Evolutionary conservation across 1,139 yeast species (phyloP), one percentile per base, ranked within the genome.

Genomic region (Saccharomyces hybrid): DNA sequence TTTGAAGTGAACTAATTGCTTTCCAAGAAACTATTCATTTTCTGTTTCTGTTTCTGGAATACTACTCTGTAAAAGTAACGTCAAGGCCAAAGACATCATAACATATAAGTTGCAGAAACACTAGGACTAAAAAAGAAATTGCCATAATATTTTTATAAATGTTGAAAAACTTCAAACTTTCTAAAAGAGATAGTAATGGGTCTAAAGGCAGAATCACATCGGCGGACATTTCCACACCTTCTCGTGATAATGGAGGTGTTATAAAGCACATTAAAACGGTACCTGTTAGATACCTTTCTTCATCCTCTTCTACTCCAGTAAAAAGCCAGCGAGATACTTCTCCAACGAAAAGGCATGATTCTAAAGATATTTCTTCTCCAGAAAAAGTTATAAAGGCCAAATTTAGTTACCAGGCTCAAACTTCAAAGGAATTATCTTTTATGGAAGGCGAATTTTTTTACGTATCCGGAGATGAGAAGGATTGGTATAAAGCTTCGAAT

Each of bases 401-500:
- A 27, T 84, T 82, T 64, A 86, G 84, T 64, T 90, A 91, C 69
- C 75, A 75, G 47, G 87, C 96, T 1, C 93, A 85, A 63, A 86
- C 88, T 8, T 84, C 90, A 0, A 91, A 89, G 29, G 98, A 91
- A 68, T 76, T 93, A 48, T 78, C 81, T 48, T 93, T 91, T 67
- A 65, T 70, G 52, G 82, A 84, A 63, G 97, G 97, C 29, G 97
- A 91, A 66, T 90, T 90, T 66, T 88, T 91, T 70, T 91, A 89
- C 66, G 95, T 93, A 5, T 74, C 84, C 23, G 78, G 80, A 51
- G 81, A 80, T 56, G 86, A 83, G 61, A 75, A 78, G 50, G 82
- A 79, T 55, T 89, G 95, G 93, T 88, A 83, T 64, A 93, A 89
- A 65, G 98, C 96, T 3, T 82, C 84, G 52, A 91, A 91, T 68